Percentiles rank a stretch among this genome's conserved stretches.
Conservation (phyloP, 2,329 filamentous ascomycete species). For the Ceratocystiopsis sp. region DNA sequence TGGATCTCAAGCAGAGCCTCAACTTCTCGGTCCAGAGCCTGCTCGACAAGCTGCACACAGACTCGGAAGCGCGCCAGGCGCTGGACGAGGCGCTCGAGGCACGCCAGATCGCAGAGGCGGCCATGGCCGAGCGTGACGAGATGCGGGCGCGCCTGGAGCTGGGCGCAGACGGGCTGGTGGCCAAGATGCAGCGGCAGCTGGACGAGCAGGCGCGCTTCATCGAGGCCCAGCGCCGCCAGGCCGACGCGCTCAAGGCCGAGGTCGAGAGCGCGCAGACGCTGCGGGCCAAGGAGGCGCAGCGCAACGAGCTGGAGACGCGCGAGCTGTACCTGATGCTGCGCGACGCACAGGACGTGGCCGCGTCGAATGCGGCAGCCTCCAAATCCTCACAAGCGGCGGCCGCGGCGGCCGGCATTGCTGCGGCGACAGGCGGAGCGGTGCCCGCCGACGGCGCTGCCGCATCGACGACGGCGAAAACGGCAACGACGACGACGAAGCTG, state of each 20-base stretch:
- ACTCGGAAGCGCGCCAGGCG: conserved; percentile 83
- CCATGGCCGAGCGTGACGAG: conserved; percentile 91
- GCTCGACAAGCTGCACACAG: conserved; percentile 88
- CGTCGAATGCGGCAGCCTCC: conserved; percentile 49
- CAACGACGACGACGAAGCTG: conserved; percentile 23
- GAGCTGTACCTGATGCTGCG: conserved; percentile 97
- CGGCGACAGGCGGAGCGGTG: not conserved
- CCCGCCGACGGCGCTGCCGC: conserved; percentile 15
- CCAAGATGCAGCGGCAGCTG: conserved; percentile 83
- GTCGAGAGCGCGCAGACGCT: conserved; percentile 73
- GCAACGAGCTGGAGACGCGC: conserved; percentile 88
- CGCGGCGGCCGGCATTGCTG: not conserved
- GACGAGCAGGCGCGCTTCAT: conserved; percentile 86
- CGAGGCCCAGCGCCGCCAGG: conserved; percentile 71
- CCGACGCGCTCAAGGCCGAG: conserved; percentile 76
- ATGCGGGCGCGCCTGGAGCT: conserved; percentile 77
- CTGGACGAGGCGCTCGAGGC: conserved; percentile 83
- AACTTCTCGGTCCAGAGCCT: conserved; percentile 95
- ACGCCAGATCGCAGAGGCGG: conserved; percentile 83
- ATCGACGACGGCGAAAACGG: too few species aligned
- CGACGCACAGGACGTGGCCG: conserved; percentile 90
- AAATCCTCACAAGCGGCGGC: conserved; percentile 13
- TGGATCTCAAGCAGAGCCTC: conserved; percentile 93
- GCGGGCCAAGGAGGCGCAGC: conserved; percentile 76
- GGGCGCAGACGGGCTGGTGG: conserved; percentile 83